These are phyloP conservation scores for Blepharisma undulans DNA, from an alignment of 169 alveolate species.

Conservation along the genomic window DNA sequence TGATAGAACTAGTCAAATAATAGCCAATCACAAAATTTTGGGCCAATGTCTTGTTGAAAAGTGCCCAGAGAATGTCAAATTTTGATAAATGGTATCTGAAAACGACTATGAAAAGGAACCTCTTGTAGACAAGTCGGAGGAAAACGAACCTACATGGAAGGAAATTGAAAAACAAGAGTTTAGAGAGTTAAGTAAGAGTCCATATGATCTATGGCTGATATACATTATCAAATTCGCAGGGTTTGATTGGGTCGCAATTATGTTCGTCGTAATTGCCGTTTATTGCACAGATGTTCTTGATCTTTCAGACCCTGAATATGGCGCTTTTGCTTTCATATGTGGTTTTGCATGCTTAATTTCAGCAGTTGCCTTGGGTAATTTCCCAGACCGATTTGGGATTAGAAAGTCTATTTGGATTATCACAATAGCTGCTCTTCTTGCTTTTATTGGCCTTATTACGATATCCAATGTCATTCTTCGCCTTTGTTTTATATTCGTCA, in stretches of 20 bases:
- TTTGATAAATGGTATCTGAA: neutral
- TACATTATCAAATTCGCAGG: neutral
- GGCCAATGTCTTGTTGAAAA: neutral
- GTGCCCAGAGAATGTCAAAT: neutral
- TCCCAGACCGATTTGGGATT: neutral
- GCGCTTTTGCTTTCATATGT: neutral
- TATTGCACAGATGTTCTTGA: neutral
- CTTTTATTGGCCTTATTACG: neutral
- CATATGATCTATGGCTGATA: slow-evolving; percentile 15
- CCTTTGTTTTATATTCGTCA: neutral
- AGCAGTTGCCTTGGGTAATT: neutral
- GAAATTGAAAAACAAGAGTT: neutral
- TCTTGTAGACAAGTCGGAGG: neutral
- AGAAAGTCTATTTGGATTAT: neutral
- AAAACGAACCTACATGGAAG: neutral
- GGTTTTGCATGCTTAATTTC: neutral
- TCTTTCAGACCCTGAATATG: neutral
- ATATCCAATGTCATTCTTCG: neutral
- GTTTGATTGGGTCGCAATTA: neutral
- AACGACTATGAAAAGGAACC: neutral
- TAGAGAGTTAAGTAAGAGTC: neutral
- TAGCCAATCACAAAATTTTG: neutral
- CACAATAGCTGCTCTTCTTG: neutral
- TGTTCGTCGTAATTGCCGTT: neutral
- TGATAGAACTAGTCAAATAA: neutral